Conservation (phyloP, 2,329 filamentous ascomycete genomes). For the Hypoxylon sp. region DNA sequence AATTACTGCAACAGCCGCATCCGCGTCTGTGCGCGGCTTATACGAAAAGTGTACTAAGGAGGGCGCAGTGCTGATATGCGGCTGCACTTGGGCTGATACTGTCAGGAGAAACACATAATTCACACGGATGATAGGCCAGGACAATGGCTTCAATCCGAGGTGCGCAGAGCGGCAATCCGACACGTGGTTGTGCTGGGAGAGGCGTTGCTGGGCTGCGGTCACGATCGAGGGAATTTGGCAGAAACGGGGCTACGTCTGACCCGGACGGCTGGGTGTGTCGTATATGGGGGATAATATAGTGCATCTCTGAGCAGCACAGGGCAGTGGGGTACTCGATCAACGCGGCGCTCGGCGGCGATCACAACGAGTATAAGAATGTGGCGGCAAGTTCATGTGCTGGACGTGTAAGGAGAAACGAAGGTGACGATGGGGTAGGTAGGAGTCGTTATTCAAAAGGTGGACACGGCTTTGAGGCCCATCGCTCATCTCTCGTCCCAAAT, state of each 20-base stretch:
- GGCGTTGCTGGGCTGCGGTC: slow-evolving; percentile 9
- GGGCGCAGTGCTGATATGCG: slow-evolving; percentile 28
- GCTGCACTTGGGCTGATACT: slow-evolving; percentile 32
- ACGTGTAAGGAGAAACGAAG: slow-evolving; percentile 30
- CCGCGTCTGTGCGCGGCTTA: slow-evolving; percentile 18
- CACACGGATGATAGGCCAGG: slow-evolving; percentile 6
- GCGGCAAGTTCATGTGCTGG: slow-evolving; percentile 46
- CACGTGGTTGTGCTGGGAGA: slow-evolving; percentile 15
- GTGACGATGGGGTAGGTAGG: slow-evolving; percentile 45
- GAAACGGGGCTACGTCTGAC: slow-evolving; percentile 35
- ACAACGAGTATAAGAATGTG: slow-evolving; percentile 72
- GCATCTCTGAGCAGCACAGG: slow-evolving; percentile 30
- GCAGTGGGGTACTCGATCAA: slow-evolving; percentile 49
- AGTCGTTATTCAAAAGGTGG: slow-evolving; percentile 42
- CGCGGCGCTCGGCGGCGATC: slow-evolving; percentile 55
- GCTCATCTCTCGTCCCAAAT: slow-evolving; percentile 45
- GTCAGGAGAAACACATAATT: slow-evolving; percentile 14
- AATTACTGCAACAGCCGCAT: slow-evolving; percentile 22
- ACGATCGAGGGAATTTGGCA: slow-evolving; percentile 39
- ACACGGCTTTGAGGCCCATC: slow-evolving; percentile 44
- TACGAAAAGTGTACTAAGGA: slow-evolving; percentile 19
- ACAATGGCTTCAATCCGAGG: slow-evolving; percentile 14
- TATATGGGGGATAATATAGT: slow-evolving; percentile 32
- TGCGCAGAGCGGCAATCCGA: slow-evolving; percentile 13
- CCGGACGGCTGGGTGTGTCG: slow-evolving; percentile 19